These are phyloP conservation scores for Leccinellum rugosiceps DNA, from an alignment of 768 basidiomycete genomes.

Conservation along the genomic window DNA sequence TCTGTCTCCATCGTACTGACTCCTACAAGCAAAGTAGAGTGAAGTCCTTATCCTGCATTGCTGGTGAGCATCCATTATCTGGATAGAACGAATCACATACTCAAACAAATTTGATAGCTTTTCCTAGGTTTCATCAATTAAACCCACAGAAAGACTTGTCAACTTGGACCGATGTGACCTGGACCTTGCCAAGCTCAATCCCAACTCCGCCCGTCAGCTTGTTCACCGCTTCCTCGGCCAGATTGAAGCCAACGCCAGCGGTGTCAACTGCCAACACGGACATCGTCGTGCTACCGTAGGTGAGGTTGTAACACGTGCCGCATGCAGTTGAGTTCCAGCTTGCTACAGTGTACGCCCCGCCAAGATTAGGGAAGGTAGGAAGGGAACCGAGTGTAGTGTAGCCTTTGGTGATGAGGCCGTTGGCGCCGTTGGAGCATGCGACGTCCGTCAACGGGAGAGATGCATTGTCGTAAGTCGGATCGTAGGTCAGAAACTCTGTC, in stretches of 20 bases:
- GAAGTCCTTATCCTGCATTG: neutral
- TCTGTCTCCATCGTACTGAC: neutral
- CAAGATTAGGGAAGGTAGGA: neutral
- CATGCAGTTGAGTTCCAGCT: neutral
- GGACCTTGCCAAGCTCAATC: neutral
- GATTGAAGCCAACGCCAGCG: neutral
- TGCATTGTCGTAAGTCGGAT: conserved; percentile 30
- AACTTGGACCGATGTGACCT: neutral
- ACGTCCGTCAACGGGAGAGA: conserved; percentile 14
- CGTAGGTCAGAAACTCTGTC: conserved; percentile 23
- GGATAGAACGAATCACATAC: neutral
- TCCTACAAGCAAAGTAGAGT: neutral
- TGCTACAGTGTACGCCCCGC: neutral
- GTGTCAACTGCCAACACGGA: neutral
- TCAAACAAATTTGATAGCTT: neutral
- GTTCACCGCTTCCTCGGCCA: neutral
- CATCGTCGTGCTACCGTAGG: conserved; percentile 15
- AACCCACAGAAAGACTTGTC: neutral
- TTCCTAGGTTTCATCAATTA: neutral
- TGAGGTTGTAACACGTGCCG: conserved; percentile 29
- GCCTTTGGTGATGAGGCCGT: conserved; percentile 30
- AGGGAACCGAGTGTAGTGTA: conserved; percentile 30
- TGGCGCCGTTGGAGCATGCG: conserved; percentile 33
- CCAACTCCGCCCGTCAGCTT: neutral
- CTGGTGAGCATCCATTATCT: neutral